phyloP scores from a whole-genome alignment of 2,329 filamentous ascomycete genomes.

The Aureobasidium sp. region DNA sequence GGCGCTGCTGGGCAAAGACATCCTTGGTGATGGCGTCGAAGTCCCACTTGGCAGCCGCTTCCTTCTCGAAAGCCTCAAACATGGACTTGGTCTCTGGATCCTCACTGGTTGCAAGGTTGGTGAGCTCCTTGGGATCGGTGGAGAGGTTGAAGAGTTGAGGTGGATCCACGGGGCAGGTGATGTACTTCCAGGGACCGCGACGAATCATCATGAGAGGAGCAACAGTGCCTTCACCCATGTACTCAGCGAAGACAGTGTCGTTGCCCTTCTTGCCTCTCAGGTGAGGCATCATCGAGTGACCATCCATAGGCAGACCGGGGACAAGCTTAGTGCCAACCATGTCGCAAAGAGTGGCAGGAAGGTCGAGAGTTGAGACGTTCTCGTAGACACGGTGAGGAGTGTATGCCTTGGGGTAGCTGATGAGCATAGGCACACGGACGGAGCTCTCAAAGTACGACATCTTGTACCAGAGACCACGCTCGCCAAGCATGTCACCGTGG shows the following conservation, averaged over 20 bases:
- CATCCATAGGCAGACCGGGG: conserved; percentile 73
- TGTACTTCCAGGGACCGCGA: conserved; percentile 82
- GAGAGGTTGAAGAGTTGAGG: conserved; percentile 77
- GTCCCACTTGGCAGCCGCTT: conserved; percentile 72
- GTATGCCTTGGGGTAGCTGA: conserved; percentile 72
- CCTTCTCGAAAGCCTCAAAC: conserved; percentile 57
- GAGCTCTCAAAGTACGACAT: conserved; percentile 96
- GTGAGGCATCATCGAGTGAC: conserved; percentile 71
- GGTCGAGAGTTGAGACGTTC: conserved; percentile 85
- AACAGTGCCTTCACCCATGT: conserved; percentile 87
- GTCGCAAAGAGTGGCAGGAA: conserved; percentile 81
- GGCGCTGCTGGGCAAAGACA: conserved; percentile 69
- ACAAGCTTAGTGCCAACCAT: conserved; percentile 65
- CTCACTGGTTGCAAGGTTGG: conserved; percentile 52
- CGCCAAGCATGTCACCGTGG: conserved; percentile 92
- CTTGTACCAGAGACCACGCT: conserved; percentile 91
- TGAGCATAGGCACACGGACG: conserved; percentile 77
- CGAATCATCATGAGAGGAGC: conserved; percentile 91
- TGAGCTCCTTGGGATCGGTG: conserved; percentile 66
- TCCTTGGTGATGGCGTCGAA: conserved; percentile 67
- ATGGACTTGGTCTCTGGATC: conserved; percentile 32
- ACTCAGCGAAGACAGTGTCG: conserved; percentile 89
- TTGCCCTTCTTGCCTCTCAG: conserved; percentile 58
- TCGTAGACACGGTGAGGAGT: conserved; percentile 65
- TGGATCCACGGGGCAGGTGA: conserved; percentile 74